Conservation (phyloP, 768 basidiomycete species). For the Suillus subluteus region DNA sequence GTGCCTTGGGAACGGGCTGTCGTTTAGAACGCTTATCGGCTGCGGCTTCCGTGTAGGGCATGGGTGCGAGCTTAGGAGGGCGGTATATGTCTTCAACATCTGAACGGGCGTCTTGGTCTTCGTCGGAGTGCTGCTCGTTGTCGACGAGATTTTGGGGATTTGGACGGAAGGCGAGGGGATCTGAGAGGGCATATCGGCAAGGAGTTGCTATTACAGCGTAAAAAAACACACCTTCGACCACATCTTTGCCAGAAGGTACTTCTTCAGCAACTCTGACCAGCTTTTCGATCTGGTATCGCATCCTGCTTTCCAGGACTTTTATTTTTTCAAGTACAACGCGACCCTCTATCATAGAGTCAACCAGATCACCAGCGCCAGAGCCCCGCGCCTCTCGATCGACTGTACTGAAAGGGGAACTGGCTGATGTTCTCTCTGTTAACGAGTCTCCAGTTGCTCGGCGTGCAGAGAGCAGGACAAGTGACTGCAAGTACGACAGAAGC, state of each 20-base stretch:
- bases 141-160: constrained; percentile 78
- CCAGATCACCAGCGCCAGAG: constrained; percentile 66
- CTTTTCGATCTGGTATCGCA: constrained; percentile 97
- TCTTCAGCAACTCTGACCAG: constrained; percentile 79
- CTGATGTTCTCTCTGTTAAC: constrained; percentile 52
- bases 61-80: constrained; percentile 86
- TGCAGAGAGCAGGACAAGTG: constrained; percentile 73
- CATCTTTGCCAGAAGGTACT: constrained; percentile 42
- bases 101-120: constrained; percentile 17
- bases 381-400: constrained; percentile 59
- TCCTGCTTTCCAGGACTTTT: constrained; percentile 79
- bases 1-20: constrained; percentile 66
- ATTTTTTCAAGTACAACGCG: constrained; percentile 89
- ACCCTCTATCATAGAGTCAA: constrained; percentile 78
- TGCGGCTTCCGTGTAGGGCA: constrained; percentile 75
- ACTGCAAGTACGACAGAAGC: constrained; percentile 84
- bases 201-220: neutral
- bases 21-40: constrained; percentile 48
- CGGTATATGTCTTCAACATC: constrained; percentile 57
- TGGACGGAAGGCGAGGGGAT: constrained; percentile 90
- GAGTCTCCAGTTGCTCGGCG: constrained; percentile 71
- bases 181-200: constrained; percentile 42
- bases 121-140: constrained; percentile 41
- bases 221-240: constrained; percentile 59
- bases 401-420: constrained; percentile 55